Base-by-base conservation (phyloP, 257 asterid genomes). In the Coffea canephora region DNA sequence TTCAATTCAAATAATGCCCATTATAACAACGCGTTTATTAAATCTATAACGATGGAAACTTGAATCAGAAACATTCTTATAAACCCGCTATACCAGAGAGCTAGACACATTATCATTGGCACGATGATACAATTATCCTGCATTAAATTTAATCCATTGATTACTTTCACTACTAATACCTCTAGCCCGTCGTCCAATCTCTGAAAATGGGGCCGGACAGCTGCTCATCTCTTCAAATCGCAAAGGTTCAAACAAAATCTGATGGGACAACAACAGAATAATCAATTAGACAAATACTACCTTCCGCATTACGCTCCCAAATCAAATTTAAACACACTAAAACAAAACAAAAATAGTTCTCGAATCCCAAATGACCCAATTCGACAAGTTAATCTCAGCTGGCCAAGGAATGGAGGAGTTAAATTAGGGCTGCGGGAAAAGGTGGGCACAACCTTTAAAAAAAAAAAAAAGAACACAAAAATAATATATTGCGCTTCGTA, bases 141-240 rank as follows among this genome's bases (percentile, higher is more conserved):
- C 68, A 55, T 27, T 57, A 36, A 57, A 23, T 13, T 16, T 39
- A 8, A 57, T 41, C 15, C 43, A 41, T 25, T 36, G 12, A 68
- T 11, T 67, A 54, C 1, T 6, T 34, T 39, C 43, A 39, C 43
- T 25, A 74, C 41, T 4, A 70, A 43, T 81, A 93, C 98, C 98
- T 91, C 95, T 89, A 16, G 96, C 93, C 10, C 93, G 94, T 84
- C 83, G 82, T 83, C 98, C 97, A 73, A 93, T 90, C 68, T 90
- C 97, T 6, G 94, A 88, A 88, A 86, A 93, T 62, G 95, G 95
- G 74, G 92, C 92, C 36, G 98, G 97, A 71, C 95, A 86, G 78
- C 76, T 74, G 59, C 83, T 91, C 97, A 91, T 91, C 59, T 84
- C 77, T 82, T 75, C 46, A 49, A 61, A 69, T 31, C 46, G 25